Percentiles rank a stretch among this genome's conserved stretches.
phyloP scores from a whole-genome alignment of 176 grass and related monocot species.

The Cenchrus purpureus region DNA sequence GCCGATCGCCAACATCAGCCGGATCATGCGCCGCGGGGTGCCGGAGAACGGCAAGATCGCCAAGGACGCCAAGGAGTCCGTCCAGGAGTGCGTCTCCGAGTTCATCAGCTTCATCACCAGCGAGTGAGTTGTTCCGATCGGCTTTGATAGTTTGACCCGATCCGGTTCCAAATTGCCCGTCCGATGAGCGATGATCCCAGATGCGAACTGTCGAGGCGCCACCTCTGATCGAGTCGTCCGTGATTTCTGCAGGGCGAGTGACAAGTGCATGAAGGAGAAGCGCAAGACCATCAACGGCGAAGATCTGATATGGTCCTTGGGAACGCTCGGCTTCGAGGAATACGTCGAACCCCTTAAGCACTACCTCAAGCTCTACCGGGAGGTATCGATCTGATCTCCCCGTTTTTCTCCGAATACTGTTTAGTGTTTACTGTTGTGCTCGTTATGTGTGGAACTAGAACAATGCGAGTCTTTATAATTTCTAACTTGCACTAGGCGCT shows the following conservation, averaged over 20 bases:
- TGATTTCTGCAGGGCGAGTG: slow-evolving; percentile 61
- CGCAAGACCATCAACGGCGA: slow-evolving; percentile 83
- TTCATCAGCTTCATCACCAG: slow-evolving; percentile 89
- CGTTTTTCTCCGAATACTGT: not conserved
- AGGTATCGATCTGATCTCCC: slow-evolving; percentile 43
- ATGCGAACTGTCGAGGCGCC: not conserved
- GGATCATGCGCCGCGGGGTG: slow-evolving; percentile 76
- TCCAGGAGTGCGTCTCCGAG: slow-evolving; percentile 88
- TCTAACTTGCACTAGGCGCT: not conserved
- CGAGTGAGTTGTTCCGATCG: slow-evolving; percentile 44
- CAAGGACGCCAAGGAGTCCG: slow-evolving; percentile 79
- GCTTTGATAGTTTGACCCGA: not conserved
- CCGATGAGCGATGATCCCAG: not conserved
- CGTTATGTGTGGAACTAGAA: not conserved
- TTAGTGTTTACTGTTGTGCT: not conserved
- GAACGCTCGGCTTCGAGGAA: slow-evolving; percentile 70
- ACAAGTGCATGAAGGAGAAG: slow-evolving; percentile 85
- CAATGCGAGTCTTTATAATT: not conserved
- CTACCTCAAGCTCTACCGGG: slow-evolving; percentile 67
- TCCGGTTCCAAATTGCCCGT: not conserved
- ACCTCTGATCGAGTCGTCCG: not conserved
- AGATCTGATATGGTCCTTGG: slow-evolving; percentile 71
- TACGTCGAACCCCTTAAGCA: slow-evolving; percentile 77
- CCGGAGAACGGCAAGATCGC: slow-evolving; percentile 87
- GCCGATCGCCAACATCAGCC: slow-evolving; percentile 73